Percentiles rank a stretch among this genome's conserved stretches.
These are phyloP conservation scores for Hypoxylon sp. DNA, from an alignment of 2,329 filamentous ascomycete genomes.

Conservation along the genomic window DNA sequence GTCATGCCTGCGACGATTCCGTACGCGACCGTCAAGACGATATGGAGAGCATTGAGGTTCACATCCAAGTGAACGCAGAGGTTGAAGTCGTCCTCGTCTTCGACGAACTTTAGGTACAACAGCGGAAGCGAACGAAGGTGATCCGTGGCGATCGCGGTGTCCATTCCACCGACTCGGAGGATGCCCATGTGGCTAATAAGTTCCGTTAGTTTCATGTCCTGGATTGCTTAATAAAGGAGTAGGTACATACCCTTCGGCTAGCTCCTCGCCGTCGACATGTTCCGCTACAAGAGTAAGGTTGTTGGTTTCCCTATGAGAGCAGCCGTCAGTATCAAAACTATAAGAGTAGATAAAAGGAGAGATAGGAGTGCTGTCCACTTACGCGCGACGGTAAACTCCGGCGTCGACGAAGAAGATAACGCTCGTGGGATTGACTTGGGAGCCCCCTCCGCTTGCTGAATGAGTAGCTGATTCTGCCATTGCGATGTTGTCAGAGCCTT, in stretches of 20 bases:
- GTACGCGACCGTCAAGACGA: background rate
- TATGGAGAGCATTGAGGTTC: background rate
- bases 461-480: too few species aligned
- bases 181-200: background rate
- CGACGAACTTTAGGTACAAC: background rate
- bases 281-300: background rate
- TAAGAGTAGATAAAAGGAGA: background rate
- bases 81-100: background rate
- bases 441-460: too few species aligned
- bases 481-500: too few species aligned
- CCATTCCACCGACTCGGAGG: background rate
- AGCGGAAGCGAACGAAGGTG: background rate
- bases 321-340: background rate
- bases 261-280: background rate
- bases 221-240: too few species aligned
- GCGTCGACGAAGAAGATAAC: too few species aligned
- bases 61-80: background rate
- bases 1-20: background rate
- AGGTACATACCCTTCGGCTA: background rate
- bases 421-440: too few species aligned
- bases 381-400: background rate
- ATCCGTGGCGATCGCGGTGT: background rate
- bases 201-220: background rate
- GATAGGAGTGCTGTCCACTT: background rate
- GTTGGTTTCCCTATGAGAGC: background rate